A percentile compares a stretch with the other conserved stretches of the same genome.
Conservation (phyloP, 75 land plant genomes). For the Ceratopteris richardii region DNA sequence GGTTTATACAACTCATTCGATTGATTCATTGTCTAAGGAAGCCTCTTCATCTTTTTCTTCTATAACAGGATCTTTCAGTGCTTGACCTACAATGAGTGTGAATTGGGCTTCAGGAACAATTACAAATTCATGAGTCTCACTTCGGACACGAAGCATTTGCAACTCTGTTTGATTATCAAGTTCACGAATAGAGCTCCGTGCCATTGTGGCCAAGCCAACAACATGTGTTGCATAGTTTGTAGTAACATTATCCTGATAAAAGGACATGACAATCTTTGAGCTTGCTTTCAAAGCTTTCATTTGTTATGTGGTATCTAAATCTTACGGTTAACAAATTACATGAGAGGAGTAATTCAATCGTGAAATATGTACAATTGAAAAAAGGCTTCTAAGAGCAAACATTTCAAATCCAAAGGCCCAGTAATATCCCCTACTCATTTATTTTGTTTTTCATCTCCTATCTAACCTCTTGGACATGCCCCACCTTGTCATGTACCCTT, state of each 20-base stretch:
- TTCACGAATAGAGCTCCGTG: constrained; percentile 28
- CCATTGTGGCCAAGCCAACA: constrained; percentile 26
- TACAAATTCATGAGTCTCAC: constrained; percentile 21
- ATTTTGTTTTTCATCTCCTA: too few relatives aligned
- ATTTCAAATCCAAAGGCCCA: too few relatives aligned
- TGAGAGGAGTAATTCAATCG: background rate
- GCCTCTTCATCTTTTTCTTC: constrained; percentile 7
- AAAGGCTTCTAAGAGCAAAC: too few relatives aligned
- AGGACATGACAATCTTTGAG: background rate
- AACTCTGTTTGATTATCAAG: constrained; percentile 30
- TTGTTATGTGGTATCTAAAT: too few relatives aligned
- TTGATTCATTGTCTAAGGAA: too few relatives aligned
- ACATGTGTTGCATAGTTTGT: constrained; percentile 20
- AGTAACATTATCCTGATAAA: constrained; percentile 13
- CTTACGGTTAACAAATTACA: too few relatives aligned
- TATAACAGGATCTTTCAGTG: background rate
- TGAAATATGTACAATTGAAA: background rate
- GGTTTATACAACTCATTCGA: too few relatives aligned
- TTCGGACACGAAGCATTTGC: constrained; percentile 30
- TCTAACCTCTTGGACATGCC: too few relatives aligned
- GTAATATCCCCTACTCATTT: too few relatives aligned
- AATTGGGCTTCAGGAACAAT: constrained; percentile 18
- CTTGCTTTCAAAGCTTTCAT: too few relatives aligned
- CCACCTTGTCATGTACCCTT: too few relatives aligned
- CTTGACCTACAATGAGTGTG: constrained; percentile 25